Evolutionary conservation across 2,329 filamentous ascomycete genomes (phyloP), one percentile per base, ranked within the genome.

Genomic region (Clarireedia hainanense): DNA sequence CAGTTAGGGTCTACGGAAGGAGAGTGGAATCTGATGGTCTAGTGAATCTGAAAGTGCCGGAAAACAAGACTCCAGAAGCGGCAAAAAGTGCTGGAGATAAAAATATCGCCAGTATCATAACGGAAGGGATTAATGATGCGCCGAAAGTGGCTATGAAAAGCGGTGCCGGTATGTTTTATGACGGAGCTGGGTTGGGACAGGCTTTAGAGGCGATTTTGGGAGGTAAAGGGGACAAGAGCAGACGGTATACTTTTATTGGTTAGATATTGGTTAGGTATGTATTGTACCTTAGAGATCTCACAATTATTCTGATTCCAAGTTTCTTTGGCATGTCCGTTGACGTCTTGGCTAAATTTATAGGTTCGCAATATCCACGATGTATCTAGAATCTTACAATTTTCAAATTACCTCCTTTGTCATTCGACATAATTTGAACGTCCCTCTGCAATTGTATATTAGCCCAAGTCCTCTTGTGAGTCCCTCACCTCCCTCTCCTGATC

Each of bases 131-230:
- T 24, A 20, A 24, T 39, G 15, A 20, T 17, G 23, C 20, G 0
- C 24, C 40, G 27, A 24, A 24, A 14, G 7, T 12, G 14, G 17
- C 24, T 43, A 20, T 6, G 36, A 36, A 40, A 20, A 30, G 77
- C 6, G 75, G 77, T 6, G 69, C 73, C 15, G 79, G 79, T 6
- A 76, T 84, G 71, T 71, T 80, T 57, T 96, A 96, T 70, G 91
- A 96, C 70, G 79, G 84, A 54, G 84, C 79, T 52, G 91, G 84
- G 0, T 70, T 96, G 60, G 76, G 78, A 3, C 86, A 90, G 68
- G 87, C 89, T 1, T 71, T 96, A 43, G 86, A 91, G 70, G 84
- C 85, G 0, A 85, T 95, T 7, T 75, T 95, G 55, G 89, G 89
- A 0, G 81, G 60, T 1, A 75, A 77, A 67, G 68, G 71, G 43